Base-by-base conservation (phyloP, 805 yeast genomes). In the Ogataea paraovalis region DNA sequence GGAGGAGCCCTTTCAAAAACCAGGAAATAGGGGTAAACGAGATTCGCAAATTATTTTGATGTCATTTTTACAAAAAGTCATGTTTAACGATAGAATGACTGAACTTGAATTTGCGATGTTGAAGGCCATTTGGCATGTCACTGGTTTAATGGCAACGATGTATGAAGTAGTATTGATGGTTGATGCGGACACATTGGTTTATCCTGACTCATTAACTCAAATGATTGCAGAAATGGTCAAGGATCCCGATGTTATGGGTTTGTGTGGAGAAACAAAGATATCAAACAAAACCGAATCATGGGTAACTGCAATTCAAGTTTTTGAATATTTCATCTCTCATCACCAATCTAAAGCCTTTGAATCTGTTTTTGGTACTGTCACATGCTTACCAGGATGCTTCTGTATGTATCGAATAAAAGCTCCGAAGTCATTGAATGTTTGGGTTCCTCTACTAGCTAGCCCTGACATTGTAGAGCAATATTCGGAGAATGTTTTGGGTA, bases 1-100 rank as follows among this genome's bases (percentile, higher is more conserved):
- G 20, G 96, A 89, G 64, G 82, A 79, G 28, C 74, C 76, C 13
- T 73, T 83, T 3, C 72, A 83, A 2, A 84, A 83, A 61, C 96
- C 96, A 4, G 97, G 97, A 56, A 90, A 90, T 65, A 83, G 97
- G 74, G 97, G 97, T 69, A 90, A 90, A 67, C 86, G 97, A 70
- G 97, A 90, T 63, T 87, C 97, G 20, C 97, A 90, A 66, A 83
- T 90, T 50, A 83, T 90, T 51, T 72, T 90, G 58, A 90, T 90
- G 97, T 83, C 92, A 0, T 90, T 90, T 67, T 74, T 90, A 60
- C 96, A 90, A 67, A 84, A 82, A 57, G 78, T 90, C 18, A 87
- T 91, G 58, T 89, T 87, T 66, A 91, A 90, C 66, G 97, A 91
- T 66, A 82, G 97, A 74, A 90, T 90, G 97, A 84, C 96, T 0